Conservation (phyloP, 2,329 filamentous ascomycete species). For the Falciphora oryzae region DNA sequence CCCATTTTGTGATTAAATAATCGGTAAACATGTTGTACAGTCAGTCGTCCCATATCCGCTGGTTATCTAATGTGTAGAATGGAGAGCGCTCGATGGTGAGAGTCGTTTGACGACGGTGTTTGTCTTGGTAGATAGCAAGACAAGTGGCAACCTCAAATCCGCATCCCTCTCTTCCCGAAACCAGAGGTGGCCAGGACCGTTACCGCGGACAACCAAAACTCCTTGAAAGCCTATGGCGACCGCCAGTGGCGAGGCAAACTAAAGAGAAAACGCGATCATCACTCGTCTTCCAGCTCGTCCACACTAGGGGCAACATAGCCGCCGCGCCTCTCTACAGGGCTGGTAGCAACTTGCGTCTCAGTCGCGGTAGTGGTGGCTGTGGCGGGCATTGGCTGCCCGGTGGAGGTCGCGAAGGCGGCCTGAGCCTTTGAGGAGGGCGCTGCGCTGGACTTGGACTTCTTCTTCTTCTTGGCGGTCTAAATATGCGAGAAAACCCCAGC, state of each 20-base stretch:
- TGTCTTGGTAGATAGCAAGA: neutral
- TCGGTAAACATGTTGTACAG: neutral
- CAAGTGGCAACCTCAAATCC: neutral
- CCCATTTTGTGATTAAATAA: neutral
- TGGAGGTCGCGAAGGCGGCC: slow-evolving; percentile 43
- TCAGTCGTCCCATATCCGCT: neutral
- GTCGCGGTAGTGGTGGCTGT: slow-evolving; percentile 52
- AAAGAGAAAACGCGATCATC: slow-evolving; percentile 8
- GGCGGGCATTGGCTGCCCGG: slow-evolving; percentile 46
- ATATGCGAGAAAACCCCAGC: neutral
- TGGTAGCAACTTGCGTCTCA: slow-evolving; percentile 46
- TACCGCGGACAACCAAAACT: neutral
- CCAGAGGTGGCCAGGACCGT: neutral
- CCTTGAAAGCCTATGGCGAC: neutral
- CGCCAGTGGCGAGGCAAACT: neutral
- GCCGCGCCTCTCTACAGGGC: slow-evolving; percentile 24
- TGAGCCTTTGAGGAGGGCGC: slow-evolving; percentile 30
- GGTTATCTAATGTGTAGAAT: neutral
- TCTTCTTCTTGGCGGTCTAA: slow-evolving; percentile 45
- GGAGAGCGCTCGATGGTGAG: neutral
- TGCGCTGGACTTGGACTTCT: slow-evolving; percentile 38
- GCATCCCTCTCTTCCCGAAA: neutral
- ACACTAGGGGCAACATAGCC: slow-evolving; percentile 38
- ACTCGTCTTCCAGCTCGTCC: slow-evolving; percentile 31
- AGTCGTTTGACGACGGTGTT: neutral